Percentiles rank a stretch among this genome's conserved stretches.
Conservation (phyloP, 2,329 filamentous ascomycete species). For the Thielaviopsis ethacetica region DNA sequence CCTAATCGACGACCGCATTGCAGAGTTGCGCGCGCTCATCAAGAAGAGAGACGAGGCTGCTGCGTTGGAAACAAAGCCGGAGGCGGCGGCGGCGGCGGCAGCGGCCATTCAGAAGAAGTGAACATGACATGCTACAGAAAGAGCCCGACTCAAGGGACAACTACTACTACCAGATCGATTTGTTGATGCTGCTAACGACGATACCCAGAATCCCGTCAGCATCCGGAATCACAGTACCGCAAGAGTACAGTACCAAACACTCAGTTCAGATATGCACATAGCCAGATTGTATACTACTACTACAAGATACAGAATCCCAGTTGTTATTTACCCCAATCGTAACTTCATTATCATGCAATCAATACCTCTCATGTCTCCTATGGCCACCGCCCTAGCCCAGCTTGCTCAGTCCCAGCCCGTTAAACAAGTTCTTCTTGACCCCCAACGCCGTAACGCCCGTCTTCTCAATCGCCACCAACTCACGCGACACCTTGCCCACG, state of each 20-base stretch:
- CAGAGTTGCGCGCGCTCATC: conserved; percentile 17
- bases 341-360: background rate
- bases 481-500: background rate
- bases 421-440: conserved; percentile 10
- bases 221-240: background rate
- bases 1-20: conserved; percentile 60
- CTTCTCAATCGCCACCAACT: conserved; percentile 3
- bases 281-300: background rate
- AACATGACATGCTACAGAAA: background rate
- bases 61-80: background rate
- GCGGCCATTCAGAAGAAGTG: background rate
- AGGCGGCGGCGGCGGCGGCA: too few species aligned
- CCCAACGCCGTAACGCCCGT: conserved; percentile 1
- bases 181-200: background rate
- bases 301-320: background rate
- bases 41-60: background rate
- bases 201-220: background rate
- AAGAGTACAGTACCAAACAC: background rate
- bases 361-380: background rate
- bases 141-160: background rate
- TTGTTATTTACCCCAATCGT: background rate
- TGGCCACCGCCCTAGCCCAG: background rate
- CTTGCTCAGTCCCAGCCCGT: conserved; percentile 6
- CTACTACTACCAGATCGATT: background rate
- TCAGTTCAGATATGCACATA: background rate